phyloP scores from a whole-genome alignment of 805 yeast genomes.

The Yarrowia sp. region DNA sequence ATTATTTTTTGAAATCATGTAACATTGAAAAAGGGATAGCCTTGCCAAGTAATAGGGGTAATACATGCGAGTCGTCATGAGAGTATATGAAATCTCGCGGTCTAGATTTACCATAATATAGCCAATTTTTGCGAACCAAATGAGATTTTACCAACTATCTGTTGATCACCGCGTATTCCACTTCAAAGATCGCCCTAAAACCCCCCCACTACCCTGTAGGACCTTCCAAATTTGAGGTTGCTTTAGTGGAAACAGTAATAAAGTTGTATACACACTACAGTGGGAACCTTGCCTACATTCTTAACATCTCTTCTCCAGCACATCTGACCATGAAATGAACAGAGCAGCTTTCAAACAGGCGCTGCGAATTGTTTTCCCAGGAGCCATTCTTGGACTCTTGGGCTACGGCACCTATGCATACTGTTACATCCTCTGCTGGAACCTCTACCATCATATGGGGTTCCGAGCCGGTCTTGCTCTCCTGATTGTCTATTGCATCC shows the following conservation, averaged over 20 bases:
- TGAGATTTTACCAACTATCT: too few species aligned
- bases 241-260: neutral
- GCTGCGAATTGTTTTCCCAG: conserved; percentile 18
- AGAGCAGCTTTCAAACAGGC: conserved; percentile 2
- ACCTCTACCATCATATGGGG: conserved; percentile 34
- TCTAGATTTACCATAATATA: too few species aligned
- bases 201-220: too few species aligned
- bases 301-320: neutral
- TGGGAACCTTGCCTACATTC: conserved; percentile 2
- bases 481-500: conserved; percentile 37
- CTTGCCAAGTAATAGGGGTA: too few species aligned
- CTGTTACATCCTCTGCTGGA: conserved; percentile 47
- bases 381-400: conserved; percentile 32
- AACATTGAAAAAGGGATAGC: too few species aligned
- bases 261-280: conserved; percentile 4
- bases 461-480: conserved; percentile 42
- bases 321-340: conserved; percentile 15
- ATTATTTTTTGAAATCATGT: too few species aligned
- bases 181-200: too few species aligned
- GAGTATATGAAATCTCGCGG: too few species aligned
- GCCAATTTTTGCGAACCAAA: too few species aligned
- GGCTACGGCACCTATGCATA: conserved; percentile 47
- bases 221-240: neutral
- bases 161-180: too few species aligned
- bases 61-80: too few species aligned